Evolutionary conservation across 2,329 filamentous ascomycete species (phyloP), one percentile per base, ranked within the genome.

Genomic region (Pseudogymnoascus sp.): DNA sequence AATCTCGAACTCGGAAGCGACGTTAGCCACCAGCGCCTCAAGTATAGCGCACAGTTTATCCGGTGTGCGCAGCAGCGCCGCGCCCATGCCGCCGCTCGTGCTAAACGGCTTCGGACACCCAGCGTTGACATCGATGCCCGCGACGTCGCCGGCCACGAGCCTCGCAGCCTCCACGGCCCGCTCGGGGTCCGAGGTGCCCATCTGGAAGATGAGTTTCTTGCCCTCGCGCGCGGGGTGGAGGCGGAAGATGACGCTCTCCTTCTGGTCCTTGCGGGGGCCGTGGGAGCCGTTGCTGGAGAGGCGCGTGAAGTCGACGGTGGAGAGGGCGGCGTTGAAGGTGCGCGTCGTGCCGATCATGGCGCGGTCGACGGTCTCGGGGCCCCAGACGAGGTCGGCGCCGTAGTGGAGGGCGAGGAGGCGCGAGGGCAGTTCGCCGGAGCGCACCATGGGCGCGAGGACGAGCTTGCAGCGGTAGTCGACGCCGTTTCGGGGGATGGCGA

Each of bases 21-120:
- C 89, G 67, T 93, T 83, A 64, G 84, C 80, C 2, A 97, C 93
- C 9, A 99, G 80, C 0, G 90, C 87, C 66, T 89, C 87, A 7
- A 99, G 81, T 67, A 99, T 99, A 0, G 87, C 83, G 69, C 87
- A 89, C 0, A 99, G 83, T 71, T 84, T 86, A 68, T 97, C 93
- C 0, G 95, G 93, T 0, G 89, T 93, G 69, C 85, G 85, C 15
- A 99, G 83, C 19, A 99, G 82, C 1, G 93, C 93, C 0, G 95
- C 95, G 60, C 95, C 95, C 95, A 99, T 99, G 60, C 95, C 95
- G 65, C 92, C 92, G 67, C 84, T 84, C 1, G 93, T 96, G 72
- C 90, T 96, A 76, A 99, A 99, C 0, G 93, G 90, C 76, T 99
- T 99, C 0, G 95, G 95, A 73, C 95, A 99, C n/a, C 95, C 95